These are phyloP conservation scores for Diphasiastrum complanatum DNA, from an alignment of 83 land plant species.

Conservation along the genomic window DNA sequence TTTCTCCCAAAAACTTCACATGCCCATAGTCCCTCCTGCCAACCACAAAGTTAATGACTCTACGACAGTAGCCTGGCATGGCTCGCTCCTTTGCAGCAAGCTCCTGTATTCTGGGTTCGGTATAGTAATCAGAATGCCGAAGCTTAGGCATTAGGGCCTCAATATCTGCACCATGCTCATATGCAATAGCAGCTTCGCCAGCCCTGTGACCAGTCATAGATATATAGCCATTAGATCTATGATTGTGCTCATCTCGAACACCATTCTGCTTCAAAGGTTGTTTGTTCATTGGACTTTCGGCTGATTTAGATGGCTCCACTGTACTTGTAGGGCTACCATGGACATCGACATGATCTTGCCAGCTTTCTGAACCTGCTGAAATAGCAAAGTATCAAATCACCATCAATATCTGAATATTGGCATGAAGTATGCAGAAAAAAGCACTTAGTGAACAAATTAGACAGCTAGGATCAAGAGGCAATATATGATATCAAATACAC, in stretches of 20 bases:
- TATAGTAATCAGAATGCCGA: conserved; percentile 80
- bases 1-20: conserved; percentile 83
- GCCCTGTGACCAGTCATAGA: conserved; percentile 72
- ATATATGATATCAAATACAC: no score
- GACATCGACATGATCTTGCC: no score
- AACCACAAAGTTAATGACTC: conserved; percentile 70
- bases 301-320: no score
- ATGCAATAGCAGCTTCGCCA: conserved; percentile 86
- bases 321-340: no score
- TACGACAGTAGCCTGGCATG: conserved; percentile 81
- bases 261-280: conserved; percentile 35
- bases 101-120: conserved; percentile 86
- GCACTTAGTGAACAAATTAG: no score
- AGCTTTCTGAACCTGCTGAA: not conserved
- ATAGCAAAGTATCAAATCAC: no score
- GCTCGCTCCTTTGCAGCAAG: conserved; percentile 92
- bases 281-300: no score
- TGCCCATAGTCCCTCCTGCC: conserved; percentile 80
- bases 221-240: conserved; percentile 45
- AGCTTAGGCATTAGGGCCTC: conserved; percentile 92
- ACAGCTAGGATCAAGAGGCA: no score
- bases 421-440: no score
- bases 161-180: conserved; percentile 93
- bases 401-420: no score
- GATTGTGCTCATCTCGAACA: conserved; percentile 35